Conservation (phyloP, 768 basidiomycete species). For the Xerocomellus amylosporus region DNA sequence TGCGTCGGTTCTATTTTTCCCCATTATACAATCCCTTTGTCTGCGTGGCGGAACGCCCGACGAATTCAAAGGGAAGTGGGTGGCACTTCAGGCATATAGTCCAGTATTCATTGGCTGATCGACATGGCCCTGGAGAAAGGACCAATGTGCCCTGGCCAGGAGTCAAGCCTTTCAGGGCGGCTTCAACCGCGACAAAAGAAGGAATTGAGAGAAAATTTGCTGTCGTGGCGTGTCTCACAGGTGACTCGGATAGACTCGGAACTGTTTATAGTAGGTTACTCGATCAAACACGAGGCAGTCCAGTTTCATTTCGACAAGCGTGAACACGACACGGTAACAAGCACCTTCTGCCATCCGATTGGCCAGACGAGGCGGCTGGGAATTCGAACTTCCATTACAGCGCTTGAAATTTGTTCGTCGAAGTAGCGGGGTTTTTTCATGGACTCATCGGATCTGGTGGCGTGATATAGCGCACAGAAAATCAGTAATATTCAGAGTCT, state of each 20-base stretch:
- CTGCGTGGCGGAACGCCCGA: background rate
- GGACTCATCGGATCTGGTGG: background rate
- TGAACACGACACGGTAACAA: slow-evolving; percentile 1
- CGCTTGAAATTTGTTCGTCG: background rate
- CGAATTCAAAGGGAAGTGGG: background rate
- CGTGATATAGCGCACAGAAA: background rate
- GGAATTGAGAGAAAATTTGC: background rate
- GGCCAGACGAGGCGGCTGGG: background rate
- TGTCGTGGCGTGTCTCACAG: background rate
- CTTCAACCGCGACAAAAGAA: background rate
- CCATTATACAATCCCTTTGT: slow-evolving; percentile 11
- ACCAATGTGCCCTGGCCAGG: background rate
- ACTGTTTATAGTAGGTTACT: background rate
- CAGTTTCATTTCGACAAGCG: slow-evolving; percentile 14
- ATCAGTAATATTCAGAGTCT: background rate
- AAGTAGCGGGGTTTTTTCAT: slow-evolving; percentile 1
- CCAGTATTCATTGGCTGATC: background rate
- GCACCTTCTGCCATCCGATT: slow-evolving; percentile 1
- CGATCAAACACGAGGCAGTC: slow-evolving; percentile 24
- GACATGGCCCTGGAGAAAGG: background rate
- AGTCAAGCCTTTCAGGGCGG: no score
- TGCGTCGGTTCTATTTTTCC: slow-evolving; percentile 4
- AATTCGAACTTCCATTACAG: background rate
- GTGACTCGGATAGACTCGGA: background rate
- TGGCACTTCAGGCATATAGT: background rate